Percentiles rank a stretch among this genome's conserved stretches.
Conservation (phyloP, 305 asterid genomes). For the Solanum hybrid region DNA sequence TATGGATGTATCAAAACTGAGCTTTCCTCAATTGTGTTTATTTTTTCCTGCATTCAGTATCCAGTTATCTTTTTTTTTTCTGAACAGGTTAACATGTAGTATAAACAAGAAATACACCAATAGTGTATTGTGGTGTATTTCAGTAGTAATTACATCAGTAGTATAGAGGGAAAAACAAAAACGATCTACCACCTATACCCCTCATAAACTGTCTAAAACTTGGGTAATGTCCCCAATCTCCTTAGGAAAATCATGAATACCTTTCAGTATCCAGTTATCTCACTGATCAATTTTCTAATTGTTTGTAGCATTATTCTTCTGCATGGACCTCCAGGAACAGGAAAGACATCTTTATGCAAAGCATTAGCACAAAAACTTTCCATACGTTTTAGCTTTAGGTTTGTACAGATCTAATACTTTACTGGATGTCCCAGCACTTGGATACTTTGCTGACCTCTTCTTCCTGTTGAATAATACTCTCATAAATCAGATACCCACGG, state of each 20-base stretch:
- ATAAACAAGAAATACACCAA: not conserved
- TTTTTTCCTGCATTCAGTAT: not conserved
- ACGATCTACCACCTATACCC: not conserved
- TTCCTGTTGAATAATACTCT: constrained; percentile 4
- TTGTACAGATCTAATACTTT: not conserved
- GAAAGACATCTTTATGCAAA: constrained; percentile 93
- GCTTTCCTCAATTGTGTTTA: not conserved
- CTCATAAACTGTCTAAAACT: not conserved
- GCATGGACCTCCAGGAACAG: constrained; percentile 99
- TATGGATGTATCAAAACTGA: not conserved
- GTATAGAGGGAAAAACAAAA: not conserved
- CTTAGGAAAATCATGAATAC: not conserved
- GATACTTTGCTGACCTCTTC: not conserved
- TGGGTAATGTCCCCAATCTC: not conserved
- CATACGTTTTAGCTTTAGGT: constrained; percentile 82
- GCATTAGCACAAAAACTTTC: constrained; percentile 96
- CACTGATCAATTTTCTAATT: constrained; percentile 19
- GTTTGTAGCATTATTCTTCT: constrained; percentile 83
- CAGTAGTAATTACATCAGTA: not conserved
- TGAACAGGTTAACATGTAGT: not conserved
- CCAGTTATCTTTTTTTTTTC: not conserved
- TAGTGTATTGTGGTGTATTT: not conserved
- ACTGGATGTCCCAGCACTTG: not conserved
- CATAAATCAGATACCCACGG: constrained; percentile 57
- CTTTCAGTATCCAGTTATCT: not conserved